Evolutionary conservation across 164 flowering plant genomes (phyloP), one percentile per base, ranked within the genome.

Genomic region (Malania oleifera): DNA sequence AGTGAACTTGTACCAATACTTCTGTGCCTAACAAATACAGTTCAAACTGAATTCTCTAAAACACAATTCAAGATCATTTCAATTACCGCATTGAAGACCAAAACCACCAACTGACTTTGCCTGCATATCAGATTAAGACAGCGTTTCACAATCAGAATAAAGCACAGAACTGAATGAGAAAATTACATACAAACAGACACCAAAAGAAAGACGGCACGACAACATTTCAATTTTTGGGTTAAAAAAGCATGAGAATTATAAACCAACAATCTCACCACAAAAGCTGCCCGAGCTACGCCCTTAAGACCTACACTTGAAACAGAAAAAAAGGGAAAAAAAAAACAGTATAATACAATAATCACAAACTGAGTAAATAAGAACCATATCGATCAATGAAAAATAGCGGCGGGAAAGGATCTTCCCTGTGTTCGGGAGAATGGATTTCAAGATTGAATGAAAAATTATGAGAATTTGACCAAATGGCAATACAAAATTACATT

Each of bases 61-160:
- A 12, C 40, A 12, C 1, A 26, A 26, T 20, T 0, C 24, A n/a
- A 25, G 18, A 20, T n/a, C n/a, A 41, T 59, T 41, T 20, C 17
- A 37, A 64, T 79, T 82, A 90, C 95, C 95, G 56, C 84, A 82
- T 60, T 77, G 85, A 22, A 80, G 52, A 19, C 89, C 77, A 39
- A 28, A 61, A 39, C 55, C 66, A 45, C 84, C 87, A 37, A 70
- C 71, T 0, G 82, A 62, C 59, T 73, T 85, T 15, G 76, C 84
- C 96, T 89, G 82, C 63, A 52, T 5, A 61, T 29, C 29, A 56
- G 47, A 64, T 49, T 27, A 54, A 55, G 48, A 58, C 8, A 53
- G 26, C 5, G 38, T 54, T n/a, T n/a, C 44, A 7, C 44, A 14
- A 54, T 38, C 51, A 57, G 49, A 53, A 18, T 23, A 20, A 7